A percentile compares a stretch with the other conserved stretches of the same genome.
phyloP scores from a whole-genome alignment of 495 filamentous ascomycete genomes.

The Neurospora africana region DNA sequence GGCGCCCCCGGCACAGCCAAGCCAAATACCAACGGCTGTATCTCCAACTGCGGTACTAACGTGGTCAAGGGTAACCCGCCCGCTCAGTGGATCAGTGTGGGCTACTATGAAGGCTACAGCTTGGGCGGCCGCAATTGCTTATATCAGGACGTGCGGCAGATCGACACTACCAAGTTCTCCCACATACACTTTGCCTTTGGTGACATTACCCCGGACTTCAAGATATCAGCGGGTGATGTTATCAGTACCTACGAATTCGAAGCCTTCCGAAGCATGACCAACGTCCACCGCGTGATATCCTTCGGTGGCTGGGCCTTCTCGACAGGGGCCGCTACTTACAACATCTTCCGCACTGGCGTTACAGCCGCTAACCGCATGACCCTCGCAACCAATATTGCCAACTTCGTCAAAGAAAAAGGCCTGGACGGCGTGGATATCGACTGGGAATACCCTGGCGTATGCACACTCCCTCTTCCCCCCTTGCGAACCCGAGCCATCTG shows the following conservation, averaged over 20 bases:
- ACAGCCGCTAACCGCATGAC: conserved; percentile 11
- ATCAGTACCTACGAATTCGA: conserved; percentile 10
- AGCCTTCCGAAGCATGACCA: conserved; percentile 9
- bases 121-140: conserved; percentile 14
- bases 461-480: conserved; percentile 1
- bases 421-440: conserved; percentile 31
- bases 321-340: conserved; percentile 6
- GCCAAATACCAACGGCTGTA: conserved; percentile 31
- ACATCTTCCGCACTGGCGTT: conserved; percentile 16
- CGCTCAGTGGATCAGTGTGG: conserved; percentile 4
- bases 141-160: conserved; percentile 5
- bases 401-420: conserved; percentile 16
- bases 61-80: conserved; percentile 16
- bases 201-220: conserved; percentile 7
- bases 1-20: conserved; percentile 30
- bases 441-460: conserved; percentile 34
- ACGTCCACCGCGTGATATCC: conserved; percentile 23
- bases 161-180: conserved; percentile 14
- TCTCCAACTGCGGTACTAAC: conserved; percentile 37
- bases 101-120: conserved; percentile 24
- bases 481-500: conserved; percentile 13
- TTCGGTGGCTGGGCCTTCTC: conserved; percentile 31
- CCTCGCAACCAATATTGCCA: conserved; percentile 17
- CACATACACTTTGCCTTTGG: conserved; percentile 25
- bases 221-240: conserved; percentile 1